A percentile compares a stretch with the other conserved stretches of the same genome.
phyloP scores from a whole-genome alignment of 305 asterid species.

The Euphrasia arctica region DNA sequence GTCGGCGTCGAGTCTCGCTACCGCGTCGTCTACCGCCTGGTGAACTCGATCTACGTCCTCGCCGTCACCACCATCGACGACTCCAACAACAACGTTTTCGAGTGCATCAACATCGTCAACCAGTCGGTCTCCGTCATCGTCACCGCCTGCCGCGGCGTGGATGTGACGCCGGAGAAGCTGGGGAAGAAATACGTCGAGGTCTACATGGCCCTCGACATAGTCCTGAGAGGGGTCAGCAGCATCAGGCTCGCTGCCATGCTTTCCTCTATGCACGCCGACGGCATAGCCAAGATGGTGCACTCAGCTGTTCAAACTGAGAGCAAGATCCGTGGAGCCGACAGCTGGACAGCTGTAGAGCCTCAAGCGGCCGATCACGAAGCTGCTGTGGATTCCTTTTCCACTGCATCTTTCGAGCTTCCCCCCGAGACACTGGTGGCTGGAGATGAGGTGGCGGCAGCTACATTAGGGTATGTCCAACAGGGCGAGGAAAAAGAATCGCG shows the following conservation, averaged over 20 bases:
- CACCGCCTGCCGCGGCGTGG: slow-evolving; percentile 78
- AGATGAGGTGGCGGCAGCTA: slow-evolving; percentile 54
- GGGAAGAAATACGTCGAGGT: slow-evolving; percentile 66
- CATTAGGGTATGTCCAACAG: slow-evolving; percentile 43
- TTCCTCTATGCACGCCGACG: slow-evolving; percentile 75
- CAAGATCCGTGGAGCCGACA: slow-evolving; percentile 74
- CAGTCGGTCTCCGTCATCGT: slow-evolving; percentile 71
- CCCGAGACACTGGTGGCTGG: slow-evolving; percentile 63
- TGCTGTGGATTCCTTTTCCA: slow-evolving; percentile 44
- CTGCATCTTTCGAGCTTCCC: slow-evolving; percentile 61
- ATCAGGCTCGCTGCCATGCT: slow-evolving; percentile 75
- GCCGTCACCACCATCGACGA: slow-evolving; percentile 63
- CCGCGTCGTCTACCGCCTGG: slow-evolving; percentile 68
- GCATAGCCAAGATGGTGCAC: slow-evolving; percentile 82
- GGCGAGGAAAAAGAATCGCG: slow-evolving; percentile 53
- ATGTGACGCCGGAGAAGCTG: slow-evolving; percentile 70
- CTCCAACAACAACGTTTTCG: slow-evolving; percentile 58
- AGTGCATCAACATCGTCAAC: slow-evolving; percentile 67
- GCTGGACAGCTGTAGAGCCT: slow-evolving; percentile 50
- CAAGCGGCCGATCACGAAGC: slow-evolving; percentile 51
- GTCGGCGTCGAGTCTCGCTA: slow-evolving; percentile 68
- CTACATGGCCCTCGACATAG: slow-evolving; percentile 80
- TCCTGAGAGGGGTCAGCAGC: slow-evolving; percentile 65
- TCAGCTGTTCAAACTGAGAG: slow-evolving; percentile 62
- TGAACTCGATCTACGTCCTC: slow-evolving; percentile 67